These are phyloP conservation scores for Zanthoxylum bungeanum DNA, from an alignment of 345 rosid species.

Conservation along the genomic window DNA sequence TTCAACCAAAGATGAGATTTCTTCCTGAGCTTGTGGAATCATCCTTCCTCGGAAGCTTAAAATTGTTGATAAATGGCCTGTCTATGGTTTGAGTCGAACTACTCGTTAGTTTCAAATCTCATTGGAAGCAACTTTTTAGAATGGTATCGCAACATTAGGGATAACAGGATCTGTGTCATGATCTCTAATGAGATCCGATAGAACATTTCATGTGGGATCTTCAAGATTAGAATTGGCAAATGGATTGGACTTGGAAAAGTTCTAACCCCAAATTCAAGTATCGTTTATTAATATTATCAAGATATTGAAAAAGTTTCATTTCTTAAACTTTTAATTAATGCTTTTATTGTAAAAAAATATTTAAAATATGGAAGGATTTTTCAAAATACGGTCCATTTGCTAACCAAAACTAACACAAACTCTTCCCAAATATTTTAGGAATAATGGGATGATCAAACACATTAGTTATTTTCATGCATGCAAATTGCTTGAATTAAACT, in stretches of 20 bases:
- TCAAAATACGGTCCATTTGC: too few relatives aligned
- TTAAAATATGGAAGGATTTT: too few relatives aligned
- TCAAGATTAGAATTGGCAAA: too few relatives aligned
- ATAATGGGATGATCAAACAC: slow-evolving; percentile 30
- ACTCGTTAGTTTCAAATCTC: slow-evolving; percentile 31
- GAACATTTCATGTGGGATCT: slow-evolving; percentile 76
- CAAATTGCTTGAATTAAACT: too few relatives aligned
- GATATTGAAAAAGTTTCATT: too few relatives aligned
- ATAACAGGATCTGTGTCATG: slow-evolving; percentile 81
- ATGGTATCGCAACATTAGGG: too few relatives aligned
- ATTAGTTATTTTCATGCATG: slow-evolving; percentile 51
- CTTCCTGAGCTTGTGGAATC: slow-evolving; percentile 20
- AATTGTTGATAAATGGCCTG: slow-evolving; percentile 55
- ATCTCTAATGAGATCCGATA: slow-evolving; percentile 80
- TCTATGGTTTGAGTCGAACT: slow-evolving; percentile 62
- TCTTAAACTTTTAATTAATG: too few relatives aligned
- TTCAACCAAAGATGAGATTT: slow-evolving; percentile 35
- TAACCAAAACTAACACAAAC: slow-evolving; percentile 33
- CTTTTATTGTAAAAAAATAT: too few relatives aligned
- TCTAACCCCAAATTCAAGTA: too few relatives aligned
- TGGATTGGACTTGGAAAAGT: too few relatives aligned
- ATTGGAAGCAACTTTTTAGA: too few relatives aligned
- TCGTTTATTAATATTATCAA: too few relatives aligned
- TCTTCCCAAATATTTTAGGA: slow-evolving; percentile 35
- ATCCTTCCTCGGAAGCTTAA: slow-evolving; percentile 45